Evolutionary conservation across 2,329 filamentous ascomycete genomes (phyloP), one percentile per base, ranked within the genome.

Genomic region (Cercospora sp.): DNA sequence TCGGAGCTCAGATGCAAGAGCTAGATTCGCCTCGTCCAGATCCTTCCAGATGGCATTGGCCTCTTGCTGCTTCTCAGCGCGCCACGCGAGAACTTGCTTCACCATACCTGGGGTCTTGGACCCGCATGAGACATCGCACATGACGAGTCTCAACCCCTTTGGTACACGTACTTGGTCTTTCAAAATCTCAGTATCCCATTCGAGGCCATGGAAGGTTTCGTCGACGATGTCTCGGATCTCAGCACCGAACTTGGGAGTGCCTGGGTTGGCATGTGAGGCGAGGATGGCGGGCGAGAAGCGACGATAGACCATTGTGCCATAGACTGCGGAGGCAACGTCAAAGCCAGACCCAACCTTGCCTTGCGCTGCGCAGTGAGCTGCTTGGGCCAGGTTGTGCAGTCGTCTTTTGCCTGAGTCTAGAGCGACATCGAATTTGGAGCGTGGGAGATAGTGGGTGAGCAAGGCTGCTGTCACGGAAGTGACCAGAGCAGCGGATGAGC

Each of bases 291-390:
- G 94, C 0, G 92, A 94, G 82, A 99, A 99, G n/a, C 95, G 90
- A 21, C 91, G 88, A 84, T 99, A 99, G 10, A 91, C 84, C 78
- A 93, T 97, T 16, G 92, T 94, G 16, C 95, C 95, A 79, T 93
- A 97, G 16, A 97, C 93, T 18, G 95, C 95, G 28, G 91, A 90
- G 0, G 94, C 95, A 63, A 99, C 91, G 78, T 99, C 95, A 79
- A 99, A 99, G 21, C 95, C 95, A 0, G 91, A 95, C 61, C 95
- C 95, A 18, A 99, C 90, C 81, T 99, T 99, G 26, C 95, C 95
- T 82, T 99, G 95, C 0, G 95, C 95, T 1, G 94, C 93, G 78
- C 94, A 97, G 82, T 99, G 95, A 3, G 93, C 90, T 1, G 92
- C 91, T 83, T 99, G 95, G 0, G 94, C 91, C 61, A 99, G 89